phyloP scores from a whole-genome alignment of 805 yeast genomes.

The Candida taoyuanica region DNA sequence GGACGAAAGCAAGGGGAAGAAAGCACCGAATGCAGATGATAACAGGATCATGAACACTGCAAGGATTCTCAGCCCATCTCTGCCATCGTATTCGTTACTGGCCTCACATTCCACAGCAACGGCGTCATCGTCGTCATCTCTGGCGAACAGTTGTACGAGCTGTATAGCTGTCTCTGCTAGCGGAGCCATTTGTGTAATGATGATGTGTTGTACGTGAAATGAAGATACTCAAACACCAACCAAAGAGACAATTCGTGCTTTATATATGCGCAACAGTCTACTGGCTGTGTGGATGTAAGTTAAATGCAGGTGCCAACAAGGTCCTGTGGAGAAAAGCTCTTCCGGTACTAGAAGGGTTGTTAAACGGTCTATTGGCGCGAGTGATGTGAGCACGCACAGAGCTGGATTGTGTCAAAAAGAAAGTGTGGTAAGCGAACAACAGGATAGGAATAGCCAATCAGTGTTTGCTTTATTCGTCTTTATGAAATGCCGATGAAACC shows the following conservation, averaged over 20 bases:
- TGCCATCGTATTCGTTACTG: constrained; percentile 42
- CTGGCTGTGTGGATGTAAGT: neutral
- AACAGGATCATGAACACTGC: constrained; percentile 58
- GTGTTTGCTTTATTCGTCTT: no score
- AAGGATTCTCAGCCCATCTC: constrained; percentile 43
- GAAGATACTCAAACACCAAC: no score
- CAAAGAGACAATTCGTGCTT: no score
- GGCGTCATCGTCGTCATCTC: constrained; percentile 22
- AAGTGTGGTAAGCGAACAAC: no score
- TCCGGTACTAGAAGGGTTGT: neutral
- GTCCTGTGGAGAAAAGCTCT: no score
- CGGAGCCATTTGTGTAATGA: constrained; percentile 2
- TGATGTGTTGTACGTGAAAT: neutral
- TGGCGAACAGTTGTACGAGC: constrained; percentile 13
- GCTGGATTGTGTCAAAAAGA: no score
- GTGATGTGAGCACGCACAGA: no score
- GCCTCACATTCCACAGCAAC: constrained; percentile 33
- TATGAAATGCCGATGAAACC: no score
- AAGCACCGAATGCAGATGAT: constrained; percentile 54
- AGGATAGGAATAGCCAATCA: no score
- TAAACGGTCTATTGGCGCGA: no score
- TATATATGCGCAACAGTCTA: no score
- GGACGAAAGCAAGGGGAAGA: constrained; percentile 60
- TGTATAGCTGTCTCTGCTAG: constrained; percentile 7
- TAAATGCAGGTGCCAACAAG: neutral